These are phyloP conservation scores for Colletotrichum plurivorum DNA, from an alignment of 2,329 filamentous ascomycete species.

Conservation along the genomic window DNA sequence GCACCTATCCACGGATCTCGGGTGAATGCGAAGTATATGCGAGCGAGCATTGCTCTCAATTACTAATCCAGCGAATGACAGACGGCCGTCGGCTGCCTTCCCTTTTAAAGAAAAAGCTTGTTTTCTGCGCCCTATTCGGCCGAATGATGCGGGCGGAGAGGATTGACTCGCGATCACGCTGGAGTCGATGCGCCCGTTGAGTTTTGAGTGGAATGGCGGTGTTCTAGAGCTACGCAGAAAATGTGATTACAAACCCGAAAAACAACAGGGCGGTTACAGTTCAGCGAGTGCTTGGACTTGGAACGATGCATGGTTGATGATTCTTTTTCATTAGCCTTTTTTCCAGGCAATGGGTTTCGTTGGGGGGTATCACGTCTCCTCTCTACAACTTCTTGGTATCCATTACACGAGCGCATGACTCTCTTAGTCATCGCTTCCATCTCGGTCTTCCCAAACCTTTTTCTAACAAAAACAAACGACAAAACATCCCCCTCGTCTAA, in stretches of 20 bases:
- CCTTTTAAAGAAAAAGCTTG: background rate
- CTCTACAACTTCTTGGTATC: background rate
- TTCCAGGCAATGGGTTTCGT: no score
- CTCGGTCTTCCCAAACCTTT: background rate
- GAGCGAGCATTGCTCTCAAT: no score
- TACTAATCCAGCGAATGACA: no score
- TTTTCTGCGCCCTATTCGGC: background rate
- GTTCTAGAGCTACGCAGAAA: no score
- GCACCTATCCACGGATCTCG: no score
- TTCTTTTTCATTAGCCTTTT: no score
- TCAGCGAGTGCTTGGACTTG: no score
- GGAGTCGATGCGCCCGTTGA: background rate
- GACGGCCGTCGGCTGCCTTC: no score
- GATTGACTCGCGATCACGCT: background rate
- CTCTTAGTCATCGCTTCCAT: background rate
- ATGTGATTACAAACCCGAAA: background rate
- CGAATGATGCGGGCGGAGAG: background rate
- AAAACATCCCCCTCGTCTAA: background rate
- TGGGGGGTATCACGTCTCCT: slow-evolving; percentile 15
- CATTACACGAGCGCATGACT: background rate
- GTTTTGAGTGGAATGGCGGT: background rate
- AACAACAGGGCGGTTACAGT: no score
- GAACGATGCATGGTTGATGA: no score
- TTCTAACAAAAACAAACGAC: no score
- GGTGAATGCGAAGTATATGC: no score